phyloP scores from a whole-genome alignment of 371 early-diverging fungal species.

The Apophysomyces elegans region DNA sequence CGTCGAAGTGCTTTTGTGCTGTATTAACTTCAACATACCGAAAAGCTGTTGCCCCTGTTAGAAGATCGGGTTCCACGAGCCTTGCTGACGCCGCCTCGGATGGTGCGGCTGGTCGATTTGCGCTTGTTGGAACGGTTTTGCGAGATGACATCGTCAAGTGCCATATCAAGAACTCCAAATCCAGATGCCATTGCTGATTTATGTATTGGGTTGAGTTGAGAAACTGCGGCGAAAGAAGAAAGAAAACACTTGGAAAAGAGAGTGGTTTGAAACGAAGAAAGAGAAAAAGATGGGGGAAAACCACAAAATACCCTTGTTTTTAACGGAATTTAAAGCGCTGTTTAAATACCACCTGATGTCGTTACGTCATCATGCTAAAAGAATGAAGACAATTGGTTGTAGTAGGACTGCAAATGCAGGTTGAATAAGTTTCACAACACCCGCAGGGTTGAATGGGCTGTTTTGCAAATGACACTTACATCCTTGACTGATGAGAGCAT shows the following conservation, averaged over 20 bases:
- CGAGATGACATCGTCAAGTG: constrained; percentile 56
- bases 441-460: too few species aligned
- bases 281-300: constrained; percentile 39
- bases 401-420: too few species aligned
- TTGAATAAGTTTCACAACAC: too few species aligned
- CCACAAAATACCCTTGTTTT: constrained; percentile 39
- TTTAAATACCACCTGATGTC: too few species aligned
- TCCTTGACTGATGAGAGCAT: too few species aligned
- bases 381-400: too few species aligned
- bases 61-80: constrained; percentile 20
- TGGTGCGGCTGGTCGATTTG: constrained; percentile 12
- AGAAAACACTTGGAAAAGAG: neutral
- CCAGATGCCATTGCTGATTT: constrained; percentile 25
- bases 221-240: neutral
- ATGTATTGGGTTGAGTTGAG: constrained; percentile 8
- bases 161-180: constrained; percentile 52
- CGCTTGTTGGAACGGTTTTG: constrained; percentile 30
- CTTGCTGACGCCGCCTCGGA: constrained; percentile 26
- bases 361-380: too few species aligned
- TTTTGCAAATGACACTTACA: too few species aligned
- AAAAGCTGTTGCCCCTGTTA: constrained; percentile 26
- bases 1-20: constrained; percentile 13
- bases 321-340: too few species aligned
- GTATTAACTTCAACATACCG: constrained; percentile 24
- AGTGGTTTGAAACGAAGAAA: constrained; percentile 4